Evolutionary conservation across 805 yeast genomes (phyloP), one percentile per base, ranked within the genome.

Genomic region (Metschnikowia drakensbergensis): DNA sequence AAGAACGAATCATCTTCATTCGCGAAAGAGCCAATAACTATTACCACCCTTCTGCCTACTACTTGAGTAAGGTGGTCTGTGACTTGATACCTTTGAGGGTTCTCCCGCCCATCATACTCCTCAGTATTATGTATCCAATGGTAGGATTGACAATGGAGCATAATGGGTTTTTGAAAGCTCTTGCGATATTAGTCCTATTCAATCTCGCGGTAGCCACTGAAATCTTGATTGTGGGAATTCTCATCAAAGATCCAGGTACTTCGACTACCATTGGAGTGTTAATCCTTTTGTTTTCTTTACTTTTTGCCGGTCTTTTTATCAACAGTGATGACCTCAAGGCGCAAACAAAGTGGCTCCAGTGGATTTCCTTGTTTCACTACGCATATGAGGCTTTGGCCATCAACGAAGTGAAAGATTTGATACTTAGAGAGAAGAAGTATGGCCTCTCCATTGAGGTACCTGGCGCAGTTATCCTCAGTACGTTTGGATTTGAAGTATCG

Each of bases 381-480:
- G 97, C 96, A 0, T 94, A 92, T 64, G 99, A 94, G 64, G 88
- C 97, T 0, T 72, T 94, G 54, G 77, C 90, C 3, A 91, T 94
- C 47, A 94, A 94, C 65, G 99, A 94, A 63, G 98, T 92, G 7
- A 86, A 84, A 60, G 87, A 88, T 32, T 75, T 94, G 62, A 83
- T 88, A 10, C 74, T 94, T 58, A 82, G 81, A 54, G 99, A 94
- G 63, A 84, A 82, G 63, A 94, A 94, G 67, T 92, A 85, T 61
- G 99, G 99, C 0, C 76, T 94, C 37, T 86, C 91, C 39, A 92
- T 94, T 58, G 96, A 90, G 66, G 95, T 94, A 11, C 99, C 99
- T 0, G 99, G 99, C 8, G 98, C 99, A 2, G 95, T 96, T 1
- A 94, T 94, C 48, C 75, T 94, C 57, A 87, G 96, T 57, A 89